phyloP scores from a whole-genome alignment of 2,329 filamentous ascomycete genomes.

The Colletotrichum sp. region DNA sequence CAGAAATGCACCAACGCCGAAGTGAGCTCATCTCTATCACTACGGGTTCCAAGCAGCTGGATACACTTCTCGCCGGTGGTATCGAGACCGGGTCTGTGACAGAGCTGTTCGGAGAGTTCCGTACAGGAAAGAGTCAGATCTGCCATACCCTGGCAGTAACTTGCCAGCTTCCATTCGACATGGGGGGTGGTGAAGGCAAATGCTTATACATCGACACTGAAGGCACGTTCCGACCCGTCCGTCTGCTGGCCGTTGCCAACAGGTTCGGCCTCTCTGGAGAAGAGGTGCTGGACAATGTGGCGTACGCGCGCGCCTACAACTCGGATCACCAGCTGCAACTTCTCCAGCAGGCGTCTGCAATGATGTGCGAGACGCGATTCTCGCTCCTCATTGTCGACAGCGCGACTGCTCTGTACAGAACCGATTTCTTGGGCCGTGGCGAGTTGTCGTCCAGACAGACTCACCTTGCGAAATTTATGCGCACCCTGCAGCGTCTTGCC shows the following conservation, averaged over 20 bases:
- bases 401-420: slow-evolving; percentile 93
- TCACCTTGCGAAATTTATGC: slow-evolving; percentile 88
- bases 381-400: slow-evolving; percentile 96
- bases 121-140: slow-evolving; percentile 97
- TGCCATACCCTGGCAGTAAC: slow-evolving; percentile 99
- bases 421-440: slow-evolving; percentile 95
- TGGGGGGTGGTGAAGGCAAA: slow-evolving; percentile 98
- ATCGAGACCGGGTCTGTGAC: slow-evolving; percentile 98
- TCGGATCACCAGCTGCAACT: slow-evolving; percentile 97
- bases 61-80: slow-evolving; percentile 91
- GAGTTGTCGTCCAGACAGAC: slow-evolving; percentile 94
- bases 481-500: slow-evolving; percentile 78
- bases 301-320: slow-evolving; percentile 97
- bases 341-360: slow-evolving; percentile 91
- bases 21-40: slow-evolving; percentile 98
- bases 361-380: slow-evolving; percentile 99
- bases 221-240: slow-evolving; percentile 93
- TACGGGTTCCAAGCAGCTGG: slow-evolving; percentile 95
- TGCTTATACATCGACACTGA: slow-evolving; percentile 99
- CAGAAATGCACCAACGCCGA: slow-evolving; percentile 96
- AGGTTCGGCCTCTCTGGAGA: slow-evolving; percentile 94
- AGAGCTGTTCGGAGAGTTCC: slow-evolving; percentile 96
- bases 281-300: slow-evolving; percentile 97
- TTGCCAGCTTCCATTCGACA: slow-evolving; percentile 96
- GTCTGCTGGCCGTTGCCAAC: slow-evolving; percentile 89